Evolutionary conservation across 2,329 filamentous ascomycete species (phyloP), one percentile per base, ranked within the genome.

Genomic region (Teratosphaeria zuluensis): DNA sequence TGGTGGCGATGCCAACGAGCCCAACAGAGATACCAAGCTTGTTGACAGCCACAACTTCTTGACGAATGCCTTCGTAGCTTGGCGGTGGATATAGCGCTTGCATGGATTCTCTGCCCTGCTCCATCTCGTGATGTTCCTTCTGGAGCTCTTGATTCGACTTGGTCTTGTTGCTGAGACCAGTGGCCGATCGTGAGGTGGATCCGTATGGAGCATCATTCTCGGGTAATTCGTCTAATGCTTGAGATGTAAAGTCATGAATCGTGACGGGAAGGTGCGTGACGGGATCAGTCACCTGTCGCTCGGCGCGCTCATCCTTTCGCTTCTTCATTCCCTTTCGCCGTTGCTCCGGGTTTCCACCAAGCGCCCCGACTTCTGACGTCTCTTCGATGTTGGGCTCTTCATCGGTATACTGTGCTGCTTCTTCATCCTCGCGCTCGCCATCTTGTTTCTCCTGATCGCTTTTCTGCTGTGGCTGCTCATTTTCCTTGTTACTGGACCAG

Each of bases 231-330:
- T 80, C 74, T 33, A 89, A 74, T 56, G 87, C 84, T 46, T 83
- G 80, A 31, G 80, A 77, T 0, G 86, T 88, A 65, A 85, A 85
- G 67, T 89, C 87, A 67, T 87, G 84, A 38, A 89, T 86, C 38
- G 74, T 76, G 54, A 89, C 79, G 1, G 86, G 85, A 2, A 89
- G 76, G 71, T 89, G 87, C 1, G 87, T 90, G 46, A 89, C 80
- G 0, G 86, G 86, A 66, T 90, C 87, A 1, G 86, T 89, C 53
- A 89, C 86, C 68, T 87, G 79, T 60, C 80, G 75, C 59, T 79
- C 77, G 30, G 78, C 76, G 32, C 76, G 73, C 59, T 79, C 76
- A 32, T 76, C 73, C 53, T 70, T 74, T 59, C 72, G 73, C 59
- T 80, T 76, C 66, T 80, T 79, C 74, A 80, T 76, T 12, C 69